Percentiles rank a stretch among this genome's conserved stretches.
Conservation (phyloP, 192 early-diverging fungal species). For the Linnemannia zychae region DNA sequence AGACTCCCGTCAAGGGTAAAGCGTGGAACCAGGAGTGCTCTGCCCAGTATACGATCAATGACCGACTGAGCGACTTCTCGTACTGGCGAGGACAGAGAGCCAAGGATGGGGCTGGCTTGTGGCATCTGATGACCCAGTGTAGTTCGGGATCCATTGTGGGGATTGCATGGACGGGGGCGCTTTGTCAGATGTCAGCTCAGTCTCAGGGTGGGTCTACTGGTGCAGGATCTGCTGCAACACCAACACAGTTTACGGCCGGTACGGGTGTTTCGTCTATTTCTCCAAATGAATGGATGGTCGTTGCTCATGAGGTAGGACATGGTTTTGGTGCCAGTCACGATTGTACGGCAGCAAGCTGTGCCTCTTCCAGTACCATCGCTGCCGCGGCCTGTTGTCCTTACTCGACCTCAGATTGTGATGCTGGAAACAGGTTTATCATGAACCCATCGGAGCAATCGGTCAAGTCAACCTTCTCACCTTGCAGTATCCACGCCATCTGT, state of each 20-base stretch:
- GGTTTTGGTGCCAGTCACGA: slow-evolving; percentile 88
- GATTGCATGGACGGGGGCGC: slow-evolving; percentile 84
- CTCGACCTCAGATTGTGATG: slow-evolving; percentile 74
- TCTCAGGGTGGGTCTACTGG: slow-evolving; percentile 29
- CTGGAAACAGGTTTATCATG: slow-evolving; percentile 74
- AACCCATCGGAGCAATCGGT: slow-evolving; percentile 76
- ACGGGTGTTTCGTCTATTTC: slow-evolving; percentile 86
- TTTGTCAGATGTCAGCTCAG: slow-evolving; percentile 71
- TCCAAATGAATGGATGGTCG: slow-evolving; percentile 91
- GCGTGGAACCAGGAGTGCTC: slow-evolving; percentile 87
- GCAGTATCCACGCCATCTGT: slow-evolving; percentile 47
- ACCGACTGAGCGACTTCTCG: slow-evolving; percentile 88
- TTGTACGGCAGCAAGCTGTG: slow-evolving; percentile 77
- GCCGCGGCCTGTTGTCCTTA: slow-evolving; percentile 76
- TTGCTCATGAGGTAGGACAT: slow-evolving; percentile 95
- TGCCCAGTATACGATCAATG: slow-evolving; percentile 73
- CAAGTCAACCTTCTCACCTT: slow-evolving; percentile 71
- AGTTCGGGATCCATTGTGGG: slow-evolving; percentile 70
- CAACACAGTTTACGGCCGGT: slow-evolving; percentile 73
- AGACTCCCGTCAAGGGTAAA: slow-evolving; percentile 20
- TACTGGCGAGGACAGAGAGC: slow-evolving; percentile 77
- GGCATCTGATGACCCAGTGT: slow-evolving; percentile 92
- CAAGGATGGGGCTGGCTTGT: slow-evolving; percentile 82
- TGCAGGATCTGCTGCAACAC: background rate
- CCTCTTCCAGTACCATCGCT: slow-evolving; percentile 46